Evolutionary conservation across 768 basidiomycete genomes (phyloP), one percentile per base, ranked within the genome.

Genomic region (Mycena rosella): DNA sequence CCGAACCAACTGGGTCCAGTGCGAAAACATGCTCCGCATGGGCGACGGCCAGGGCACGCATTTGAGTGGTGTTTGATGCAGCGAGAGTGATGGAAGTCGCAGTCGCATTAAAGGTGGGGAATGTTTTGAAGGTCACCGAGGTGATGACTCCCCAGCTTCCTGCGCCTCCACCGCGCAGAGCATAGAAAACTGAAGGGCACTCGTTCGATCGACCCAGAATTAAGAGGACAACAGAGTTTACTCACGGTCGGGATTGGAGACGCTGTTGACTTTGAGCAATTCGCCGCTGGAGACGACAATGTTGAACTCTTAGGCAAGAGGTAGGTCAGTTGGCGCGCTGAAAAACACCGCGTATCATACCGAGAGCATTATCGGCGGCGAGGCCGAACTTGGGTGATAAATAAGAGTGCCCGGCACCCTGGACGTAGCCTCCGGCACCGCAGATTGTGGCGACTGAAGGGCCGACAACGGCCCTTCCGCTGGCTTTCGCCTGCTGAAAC

Each of bases 61-160:
- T 72, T 32, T 62, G 53, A 17, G 65, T 60, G 48, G 67, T 63
- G 32, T 67, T 67, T 42, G 65, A 36, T 1, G 72, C 60, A 14
- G 57, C 27, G 63, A 78, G 69, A 34, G 48, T 51, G 5, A 74
- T 59, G 3, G 49, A 45, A 42, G 74, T 74, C 14, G 74, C 8
- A 17, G 77, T 73, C 14, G 61, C 74, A 38, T 77, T 74, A 65
- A 81, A 80, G 40, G 76, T 78, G 7, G 80, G 77, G 73, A 72
- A 78, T 2, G 78, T 78, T 36, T 69, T 71, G 72, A 80, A 71
- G 11, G 80, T 82, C 1, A 77, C 77, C 20, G 78, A 77, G 29
- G 79, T 71, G 44, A 82, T 75, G 18, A 81, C 75, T 17, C 80
- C 81, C 80, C 78, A 82, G 47, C 76, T 78, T 15, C 81, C 81